Evolutionary conservation across 2,329 filamentous ascomycete genomes (phyloP), one percentile per base, ranked within the genome.

Genomic region (Hymenoscyphus linearis): DNA sequence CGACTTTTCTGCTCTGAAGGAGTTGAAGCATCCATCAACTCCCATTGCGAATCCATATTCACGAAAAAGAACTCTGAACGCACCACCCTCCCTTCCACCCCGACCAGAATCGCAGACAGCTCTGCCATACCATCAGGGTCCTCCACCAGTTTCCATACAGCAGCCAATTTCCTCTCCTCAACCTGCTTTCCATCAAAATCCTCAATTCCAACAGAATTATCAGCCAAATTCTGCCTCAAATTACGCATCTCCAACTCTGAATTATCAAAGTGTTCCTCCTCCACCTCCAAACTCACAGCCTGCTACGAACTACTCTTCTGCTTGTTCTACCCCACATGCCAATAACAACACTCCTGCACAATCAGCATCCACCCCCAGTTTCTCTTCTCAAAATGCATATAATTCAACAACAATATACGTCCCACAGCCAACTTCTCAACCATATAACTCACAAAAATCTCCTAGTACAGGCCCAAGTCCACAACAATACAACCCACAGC

Each of bases 21-120:
- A 57, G 18, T 34, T 57, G 55, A 57, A 26, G 55, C 55, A 57
- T 26, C 55, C 55, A 27, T 57, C 55, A 5, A 37, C 31, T n/a
- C n/a, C 35, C 40, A 47, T 57, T 7, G 9, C 55, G 2, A 57
- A 57, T 36, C 55, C 55, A 27, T 47, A 27, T 18, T 22, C 37
- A 13, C 12, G 55, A 47, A 47, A 18, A 47, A 25, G 55, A 34
- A 31, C 37, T 6, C 27, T 57, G 4, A 57, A 35, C 22, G 55
- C 55, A n/a, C 55, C 55, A 5, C 55, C 55, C 27, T 47, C 55
- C 4, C 27, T 57, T 26, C 55, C 55, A 9, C 55, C 35, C 2
- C 36, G 37, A 31, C 54, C 18, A 35, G 27, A 31, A 36, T 25
- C 18, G 4, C 37, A 57, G 13, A 25, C 35, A 16, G 25, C 55